Base-by-base conservation (phyloP, 768 basidiomycete species). In the Trametes maxima region DNA sequence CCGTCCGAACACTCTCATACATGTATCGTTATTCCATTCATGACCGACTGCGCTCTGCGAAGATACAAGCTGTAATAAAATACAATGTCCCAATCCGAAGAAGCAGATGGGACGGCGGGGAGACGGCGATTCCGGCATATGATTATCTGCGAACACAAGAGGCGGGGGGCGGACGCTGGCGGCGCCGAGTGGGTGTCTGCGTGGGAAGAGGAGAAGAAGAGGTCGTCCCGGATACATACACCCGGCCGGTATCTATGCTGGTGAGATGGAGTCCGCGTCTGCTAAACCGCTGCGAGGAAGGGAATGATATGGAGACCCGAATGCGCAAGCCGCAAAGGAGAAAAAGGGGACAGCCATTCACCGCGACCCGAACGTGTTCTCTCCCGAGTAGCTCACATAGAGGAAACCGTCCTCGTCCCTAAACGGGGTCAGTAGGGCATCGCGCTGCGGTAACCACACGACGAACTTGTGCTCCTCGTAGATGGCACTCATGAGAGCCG, bases 331-430 rank as follows among this genome's bases (percentile, higher is more conserved):
- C 53, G 36, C 33, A 35, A 19, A 39, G 28, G 37, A 53, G 36
- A 44, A 25, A 35, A 12, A 5, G 21, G 16, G 8, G 35, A 21
- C 12, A 11, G 24, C 19, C 45, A 35, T 64, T 70, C 66, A 70
- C 62, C 66, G 68, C 48, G 65, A 69, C 6, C 95, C 94, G 69
- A 97, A 97, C 37, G 92, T 95, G 78, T 97, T 97, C 90, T 97
- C 95, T 61, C 95, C 95, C 40, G 95, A 97, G 80, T 98, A 98
- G 72, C 92, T 93, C 63, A 99, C 95, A 72, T 98, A 99, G 43
- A 99, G 82, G 85, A 99, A 99, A 64, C 95, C 94, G 74, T 99
- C 97, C 74, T 99, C 97, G 68, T 99, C 97, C 84, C 95, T 98
- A n/a, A 39, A 42, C 25, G 17, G 25, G 8, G 57, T 58, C n/a